These are phyloP conservation scores for Conticribra weissflogii DNA, from an alignment of 108 stramenopile species.

Conservation along the genomic window DNA sequence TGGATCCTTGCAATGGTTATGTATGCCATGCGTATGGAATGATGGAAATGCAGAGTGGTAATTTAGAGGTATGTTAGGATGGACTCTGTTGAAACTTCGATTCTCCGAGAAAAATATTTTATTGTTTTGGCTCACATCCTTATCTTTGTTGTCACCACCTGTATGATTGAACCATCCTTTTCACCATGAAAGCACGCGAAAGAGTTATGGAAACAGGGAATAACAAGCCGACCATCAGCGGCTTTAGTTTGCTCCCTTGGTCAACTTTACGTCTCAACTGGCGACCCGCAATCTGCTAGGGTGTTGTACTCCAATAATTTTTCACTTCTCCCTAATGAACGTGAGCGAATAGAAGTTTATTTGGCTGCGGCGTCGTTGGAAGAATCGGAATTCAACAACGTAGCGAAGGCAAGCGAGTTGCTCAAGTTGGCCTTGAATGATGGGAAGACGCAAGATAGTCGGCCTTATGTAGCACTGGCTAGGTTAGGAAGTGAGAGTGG, in stretches of 20 bases:
- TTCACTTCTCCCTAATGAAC: conserved; percentile 42
- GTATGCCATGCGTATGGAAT: conserved; percentile 83
- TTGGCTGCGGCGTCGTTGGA: conserved; percentile 79
- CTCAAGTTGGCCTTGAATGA: conserved; percentile 49
- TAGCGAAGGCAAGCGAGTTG: conserved; percentile 55
- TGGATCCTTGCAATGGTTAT: conserved; percentile 78
- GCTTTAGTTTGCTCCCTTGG: conserved; percentile 81
- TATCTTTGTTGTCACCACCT: too few relatives aligned
- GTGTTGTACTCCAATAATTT: conserved; percentile 58
- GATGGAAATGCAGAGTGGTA: conserved; percentile 51
- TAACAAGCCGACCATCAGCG: conserved; percentile 63
- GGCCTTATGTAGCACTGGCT: conserved; percentile 79
- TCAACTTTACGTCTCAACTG: conserved; percentile 49
- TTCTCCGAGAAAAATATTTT: too few relatives aligned
- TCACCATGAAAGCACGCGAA: conserved; percentile 31
- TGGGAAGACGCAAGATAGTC: conserved; percentile 47
- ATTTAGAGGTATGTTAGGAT: conserved; percentile 9
- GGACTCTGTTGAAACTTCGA: neutral
- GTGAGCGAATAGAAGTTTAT: conserved; percentile 73
- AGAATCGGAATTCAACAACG: conserved; percentile 66
- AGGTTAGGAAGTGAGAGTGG: conserved; percentile 61
- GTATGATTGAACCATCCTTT: too few relatives aligned
- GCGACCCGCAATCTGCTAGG: conserved; percentile 43
- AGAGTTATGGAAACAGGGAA: conserved; percentile 57
- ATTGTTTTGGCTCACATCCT: too few relatives aligned